Evolutionary conservation across 345 rosid genomes (phyloP).

Genomic region (Bretschneidera sinensis): DNA sequence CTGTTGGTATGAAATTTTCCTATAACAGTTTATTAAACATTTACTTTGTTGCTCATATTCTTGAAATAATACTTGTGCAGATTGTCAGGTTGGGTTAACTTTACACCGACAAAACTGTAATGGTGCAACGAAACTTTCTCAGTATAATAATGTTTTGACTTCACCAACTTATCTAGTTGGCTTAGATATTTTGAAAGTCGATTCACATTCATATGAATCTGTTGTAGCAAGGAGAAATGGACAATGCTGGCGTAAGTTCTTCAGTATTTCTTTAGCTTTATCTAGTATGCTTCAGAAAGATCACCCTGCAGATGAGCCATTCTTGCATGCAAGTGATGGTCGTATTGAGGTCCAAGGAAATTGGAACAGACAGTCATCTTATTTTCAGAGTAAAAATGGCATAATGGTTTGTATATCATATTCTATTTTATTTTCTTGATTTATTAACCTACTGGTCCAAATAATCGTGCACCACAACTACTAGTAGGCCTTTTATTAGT

Average conservation of each 20-base stretch:
- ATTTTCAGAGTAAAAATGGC: constrained; percentile 55
- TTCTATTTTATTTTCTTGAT: neutral
- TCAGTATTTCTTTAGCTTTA: constrained; percentile 58
- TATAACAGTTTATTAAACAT: constrained; percentile 3
- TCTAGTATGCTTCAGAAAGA: constrained; percentile 49
- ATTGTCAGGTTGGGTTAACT: constrained; percentile 32
- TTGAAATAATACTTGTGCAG: constrained; percentile 39
- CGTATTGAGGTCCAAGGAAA: constrained; percentile 61
- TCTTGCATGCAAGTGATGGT: constrained; percentile 47
- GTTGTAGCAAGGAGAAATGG: constrained; percentile 45
- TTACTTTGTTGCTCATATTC: constrained; percentile 11
- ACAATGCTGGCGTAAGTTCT: constrained; percentile 66
- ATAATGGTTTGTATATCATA: constrained; percentile 59
- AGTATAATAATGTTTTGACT: constrained; percentile 23
- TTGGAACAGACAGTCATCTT: constrained; percentile 56
- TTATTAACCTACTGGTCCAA: neutral
- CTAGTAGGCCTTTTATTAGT: neutral
- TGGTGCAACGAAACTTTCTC: constrained; percentile 28
- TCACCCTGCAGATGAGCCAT: constrained; percentile 39
- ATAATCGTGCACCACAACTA: neutral
- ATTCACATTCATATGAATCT: constrained; percentile 41
- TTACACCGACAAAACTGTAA: constrained; percentile 23
- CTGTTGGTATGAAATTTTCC: constrained; percentile 30
- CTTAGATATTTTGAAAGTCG: constrained; percentile 66
- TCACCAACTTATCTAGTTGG: constrained; percentile 74